Percentiles rank a stretch among this genome's conserved stretches.
Evolutionary conservation across 495 filamentous ascomycete species (phyloP).

Genomic region (Cetradonia linearis): DNA sequence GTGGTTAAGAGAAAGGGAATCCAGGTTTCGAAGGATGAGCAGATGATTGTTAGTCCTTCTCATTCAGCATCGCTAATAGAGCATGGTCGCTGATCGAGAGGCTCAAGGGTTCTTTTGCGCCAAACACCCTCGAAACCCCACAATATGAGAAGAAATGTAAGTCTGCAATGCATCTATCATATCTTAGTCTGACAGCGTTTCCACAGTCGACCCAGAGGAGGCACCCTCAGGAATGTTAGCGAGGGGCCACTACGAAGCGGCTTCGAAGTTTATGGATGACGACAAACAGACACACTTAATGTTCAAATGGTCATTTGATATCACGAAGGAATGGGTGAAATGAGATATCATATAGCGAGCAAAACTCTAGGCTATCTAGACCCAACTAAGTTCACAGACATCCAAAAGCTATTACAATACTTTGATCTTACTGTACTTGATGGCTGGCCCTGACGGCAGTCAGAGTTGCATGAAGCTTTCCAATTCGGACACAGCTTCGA

Average conservation of each 20-base stretch:
- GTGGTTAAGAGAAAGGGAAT: slow-evolving; percentile 80
- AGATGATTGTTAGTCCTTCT: slow-evolving; percentile 74
- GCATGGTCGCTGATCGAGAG: background rate
- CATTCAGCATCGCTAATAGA: background rate
- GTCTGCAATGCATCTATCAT: slow-evolving; percentile 26
- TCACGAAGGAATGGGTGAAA: slow-evolving; percentile 80
- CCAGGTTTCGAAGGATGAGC: slow-evolving; percentile 74
- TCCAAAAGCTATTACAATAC: background rate
- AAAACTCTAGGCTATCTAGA: background rate
- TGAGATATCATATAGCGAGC: slow-evolving; percentile 17
- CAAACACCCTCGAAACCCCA: slow-evolving; percentile 74
- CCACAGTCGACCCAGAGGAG: slow-evolving; percentile 71
- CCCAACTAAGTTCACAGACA: background rate
- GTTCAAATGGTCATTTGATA: slow-evolving; percentile 92
- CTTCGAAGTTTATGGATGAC: slow-evolving; percentile 84
- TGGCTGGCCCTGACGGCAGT: background rate
- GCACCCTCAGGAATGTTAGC: slow-evolving; percentile 82
- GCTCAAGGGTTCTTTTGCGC: slow-evolving; percentile 69
- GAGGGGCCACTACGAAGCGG: slow-evolving; percentile 76
- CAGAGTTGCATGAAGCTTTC: background rate
- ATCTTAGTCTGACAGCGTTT: slow-evolving; percentile 7
- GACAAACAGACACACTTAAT: slow-evolving; percentile 74
- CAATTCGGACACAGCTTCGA: background rate
- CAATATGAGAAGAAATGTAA: slow-evolving; percentile 84
- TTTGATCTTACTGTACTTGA: background rate